These are phyloP conservation scores for Citrus mangshanensis DNA, from an alignment of 345 rosid species.

Conservation along the genomic window DNA sequence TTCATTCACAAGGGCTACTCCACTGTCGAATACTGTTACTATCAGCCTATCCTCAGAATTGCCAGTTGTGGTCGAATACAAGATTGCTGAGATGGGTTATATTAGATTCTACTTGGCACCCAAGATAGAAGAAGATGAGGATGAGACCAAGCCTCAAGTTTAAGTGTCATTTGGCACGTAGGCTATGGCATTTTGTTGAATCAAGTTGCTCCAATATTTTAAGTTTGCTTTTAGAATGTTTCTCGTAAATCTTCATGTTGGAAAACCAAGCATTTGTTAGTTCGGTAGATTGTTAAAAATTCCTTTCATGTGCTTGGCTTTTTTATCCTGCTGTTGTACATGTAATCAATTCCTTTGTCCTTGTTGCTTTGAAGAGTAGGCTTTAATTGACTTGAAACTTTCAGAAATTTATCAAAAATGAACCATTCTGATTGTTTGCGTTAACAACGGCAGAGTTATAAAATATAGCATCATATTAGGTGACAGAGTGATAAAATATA, in stretches of 20 bases:
- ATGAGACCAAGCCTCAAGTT: slow-evolving; percentile 57
- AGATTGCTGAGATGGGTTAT: slow-evolving; percentile 99
- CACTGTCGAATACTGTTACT: slow-evolving; percentile 74
- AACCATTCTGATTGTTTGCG: neutral
- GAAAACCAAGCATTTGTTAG: slow-evolving; percentile 3
- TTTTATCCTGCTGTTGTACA: neutral
- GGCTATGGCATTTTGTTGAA: slow-evolving; percentile 3
- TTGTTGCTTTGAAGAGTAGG: neutral
- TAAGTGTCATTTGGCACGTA: neutral
- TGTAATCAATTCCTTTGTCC: neutral
- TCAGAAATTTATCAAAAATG: neutral
- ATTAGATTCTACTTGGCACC: slow-evolving; percentile 95
- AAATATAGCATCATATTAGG: neutral
- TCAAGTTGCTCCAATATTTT: neutral
- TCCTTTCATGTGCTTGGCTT: neutral
- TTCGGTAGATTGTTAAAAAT: neutral
- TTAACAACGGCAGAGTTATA: neutral
- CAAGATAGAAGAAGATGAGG: slow-evolving; percentile 96
- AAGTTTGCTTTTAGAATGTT: slow-evolving; percentile 1
- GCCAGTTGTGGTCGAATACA: slow-evolving; percentile 95
- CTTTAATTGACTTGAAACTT: neutral
- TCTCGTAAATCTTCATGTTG: neutral
- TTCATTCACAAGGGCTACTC: slow-evolving; percentile 94
- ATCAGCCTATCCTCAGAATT: slow-evolving; percentile 94
- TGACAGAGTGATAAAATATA: neutral